A percentile compares a stretch with the other conserved stretches of the same genome.
phyloP scores from a whole-genome alignment of 2,329 filamentous ascomycete genomes.

The Trichoderma lentiforme region DNA sequence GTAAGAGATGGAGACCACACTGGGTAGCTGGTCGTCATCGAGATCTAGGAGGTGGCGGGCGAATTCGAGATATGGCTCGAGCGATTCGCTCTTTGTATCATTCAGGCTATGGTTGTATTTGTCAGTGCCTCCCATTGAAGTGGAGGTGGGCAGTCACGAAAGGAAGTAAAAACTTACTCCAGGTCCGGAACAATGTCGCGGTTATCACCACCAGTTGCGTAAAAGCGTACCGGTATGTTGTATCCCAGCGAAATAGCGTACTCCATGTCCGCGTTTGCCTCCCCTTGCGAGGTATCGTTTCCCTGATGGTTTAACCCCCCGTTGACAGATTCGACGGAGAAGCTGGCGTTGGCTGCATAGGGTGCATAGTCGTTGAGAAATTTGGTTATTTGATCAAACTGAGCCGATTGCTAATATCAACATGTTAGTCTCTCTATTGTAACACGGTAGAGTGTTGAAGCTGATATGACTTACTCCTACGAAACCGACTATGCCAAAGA shows the following conservation, averaged over 20 bases:
- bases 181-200: conserved; percentile 33
- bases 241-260: conserved; percentile 34
- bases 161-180: conserved; percentile 30
- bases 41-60: conserved; percentile 57
- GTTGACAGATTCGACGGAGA: conserved; percentile 56
- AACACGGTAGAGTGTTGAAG: neutral
- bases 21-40: conserved; percentile 53
- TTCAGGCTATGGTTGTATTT: neutral
- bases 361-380: conserved; percentile 56
- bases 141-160: neutral
- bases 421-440: neutral
- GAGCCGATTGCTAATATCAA: conserved; percentile 43
- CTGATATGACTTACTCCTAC: conserved; percentile 30
- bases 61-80: conserved; percentile 67
- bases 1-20: conserved; percentile 67
- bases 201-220: conserved; percentile 32
- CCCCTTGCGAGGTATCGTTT: conserved; percentile 28
- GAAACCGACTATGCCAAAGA: conserved; percentile 58
- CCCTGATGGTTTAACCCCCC: conserved; percentile 52
- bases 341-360: conserved; percentile 49
- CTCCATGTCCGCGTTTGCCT: conserved; percentile 40
- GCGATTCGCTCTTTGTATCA: conserved; percentile 28
- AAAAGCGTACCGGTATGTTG: conserved; percentile 34
- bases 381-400: conserved; percentile 50
- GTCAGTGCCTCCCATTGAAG: neutral